Base-by-base conservation (phyloP, 257 asterid species). In the Primulina eburnea region DNA sequence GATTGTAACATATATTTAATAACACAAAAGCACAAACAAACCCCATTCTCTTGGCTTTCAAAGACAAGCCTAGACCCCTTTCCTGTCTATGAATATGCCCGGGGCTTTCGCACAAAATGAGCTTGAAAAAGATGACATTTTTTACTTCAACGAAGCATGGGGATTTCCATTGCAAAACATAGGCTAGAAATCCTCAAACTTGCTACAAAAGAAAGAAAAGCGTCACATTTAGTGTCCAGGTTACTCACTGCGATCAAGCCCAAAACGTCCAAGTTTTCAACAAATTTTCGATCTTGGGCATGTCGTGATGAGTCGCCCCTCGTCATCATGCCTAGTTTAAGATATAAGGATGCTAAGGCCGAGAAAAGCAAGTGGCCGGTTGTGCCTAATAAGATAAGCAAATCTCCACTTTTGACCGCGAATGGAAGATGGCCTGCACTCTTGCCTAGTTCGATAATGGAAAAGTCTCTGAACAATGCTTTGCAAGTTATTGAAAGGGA, bases 101-200 rank as follows among this genome's bases (percentile, higher is more conserved):
- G 76, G 16, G 50, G n/a, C 77, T 18, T 81, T 90, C 35, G 64
- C 65, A 0, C 82, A 83, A 5, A 90, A 88, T 71, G 92, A 88
- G 83, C 87, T 90, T n/a, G 84, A 82, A 52, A 75, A 71, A 32
- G 97, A 88, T 17, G 95, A 90, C 57, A n/a, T 88, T 30, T 14
- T 76, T 55, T 65, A 83, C 87, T 90, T 90, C 85, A 80, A 83
- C 89, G 79, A 64, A 90, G 95, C 79, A 62, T 88, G 73, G 97
- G 93, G 16, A 77, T 90, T 71, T 37, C 28, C 43, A 65, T 86
- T 1, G 95, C 95, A 37, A 88, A 86, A 58, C 97, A 90, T 74
- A 80, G 97, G 26, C 79, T 88, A 11, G 92, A 88, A 76, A 90
- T 90, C 28, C 84, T 90, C 66, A 90, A 88, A 73, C 88, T 90